Evolutionary conservation across 1,284 basidiomycete genomes (phyloP).

Genomic region (Xerocomus minutiporus): DNA sequence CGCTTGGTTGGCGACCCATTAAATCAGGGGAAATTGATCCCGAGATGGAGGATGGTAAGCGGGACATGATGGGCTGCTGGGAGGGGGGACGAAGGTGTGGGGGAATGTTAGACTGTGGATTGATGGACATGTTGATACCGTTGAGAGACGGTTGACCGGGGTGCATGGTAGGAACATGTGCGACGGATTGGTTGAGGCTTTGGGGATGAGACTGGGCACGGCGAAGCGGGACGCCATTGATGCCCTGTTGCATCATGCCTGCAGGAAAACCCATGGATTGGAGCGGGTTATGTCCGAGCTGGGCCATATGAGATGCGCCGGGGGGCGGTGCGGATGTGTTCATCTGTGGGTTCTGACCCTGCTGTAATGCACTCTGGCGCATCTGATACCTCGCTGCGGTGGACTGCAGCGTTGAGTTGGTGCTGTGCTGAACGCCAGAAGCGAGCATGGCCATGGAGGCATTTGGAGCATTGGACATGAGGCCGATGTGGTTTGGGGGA

Average conservation of each 20-base stretch:
- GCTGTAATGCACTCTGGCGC: constrained; percentile 28
- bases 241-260: constrained; percentile 35
- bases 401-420: constrained; percentile 15
- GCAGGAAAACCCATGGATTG: constrained; percentile 39
- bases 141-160: constrained; percentile 32
- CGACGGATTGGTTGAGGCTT: constrained; percentile 34
- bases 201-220: constrained; percentile 52
- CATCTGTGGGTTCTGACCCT: constrained; percentile 38
- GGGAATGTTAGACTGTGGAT: constrained; percentile 37
- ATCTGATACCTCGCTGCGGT: constrained; percentile 26
- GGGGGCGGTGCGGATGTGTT: constrained; percentile 34
- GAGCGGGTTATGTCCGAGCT: constrained; percentile 35
- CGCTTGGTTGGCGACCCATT: constrained; percentile 36
- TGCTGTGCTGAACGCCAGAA: constrained; percentile 19
- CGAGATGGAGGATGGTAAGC: constrained; percentile 37
- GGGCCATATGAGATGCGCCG: constrained; percentile 37
- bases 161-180: constrained; percentile 39
- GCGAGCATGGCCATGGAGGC: constrained; percentile 29
- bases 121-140: constrained; percentile 42
- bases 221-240: constrained; percentile 37
- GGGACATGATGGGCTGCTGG: constrained; percentile 33
- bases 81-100: constrained; percentile 32
- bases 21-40: constrained; percentile 43
- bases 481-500: constrained; percentile 28
- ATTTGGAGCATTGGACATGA: constrained; percentile 28